Evolutionary conservation across 2,329 filamentous ascomycete genomes (phyloP).

Genomic region (Neofusicoccum cordaticola): DNA sequence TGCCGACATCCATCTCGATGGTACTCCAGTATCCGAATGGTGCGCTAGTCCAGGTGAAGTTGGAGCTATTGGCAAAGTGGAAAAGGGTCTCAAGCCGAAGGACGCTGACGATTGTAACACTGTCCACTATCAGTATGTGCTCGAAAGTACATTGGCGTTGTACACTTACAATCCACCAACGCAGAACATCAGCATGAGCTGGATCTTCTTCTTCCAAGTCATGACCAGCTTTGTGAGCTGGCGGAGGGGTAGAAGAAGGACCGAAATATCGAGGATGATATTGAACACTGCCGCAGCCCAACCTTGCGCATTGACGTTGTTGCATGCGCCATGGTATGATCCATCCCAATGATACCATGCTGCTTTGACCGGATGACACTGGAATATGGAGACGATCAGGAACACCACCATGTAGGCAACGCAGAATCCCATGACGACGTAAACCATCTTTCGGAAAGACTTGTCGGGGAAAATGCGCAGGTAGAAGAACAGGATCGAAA

Average conservation of each 20-base stretch:
- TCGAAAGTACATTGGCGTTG: no score
- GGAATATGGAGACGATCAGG: conserved; percentile 26
- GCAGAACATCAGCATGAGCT: conserved; percentile 38
- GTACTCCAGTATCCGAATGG: conserved; percentile 35
- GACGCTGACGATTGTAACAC: conserved; percentile 43
- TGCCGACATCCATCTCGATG: conserved; percentile 43
- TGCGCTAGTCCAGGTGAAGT: conserved; percentile 32
- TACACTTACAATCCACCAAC: conserved; percentile 34
- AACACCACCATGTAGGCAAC: conserved; percentile 24
- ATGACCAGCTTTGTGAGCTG: conserved; percentile 31
- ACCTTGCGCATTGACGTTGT: conserved; percentile 35
- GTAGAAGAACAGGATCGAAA: conserved; percentile 34
- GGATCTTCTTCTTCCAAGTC: conserved; percentile 27
- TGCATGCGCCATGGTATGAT: conserved; percentile 32
- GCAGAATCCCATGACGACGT: conserved; percentile 25
- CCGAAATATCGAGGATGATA: conserved; percentile 30
- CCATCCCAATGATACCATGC: conserved; percentile 33
- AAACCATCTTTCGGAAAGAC: conserved; percentile 24
- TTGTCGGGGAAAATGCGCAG: conserved; percentile 31
- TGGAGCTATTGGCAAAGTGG: conserved; percentile 41
- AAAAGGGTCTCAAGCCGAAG: conserved; percentile 43
- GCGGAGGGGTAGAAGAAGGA: conserved; percentile 31
- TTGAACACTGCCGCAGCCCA: conserved; percentile 31
- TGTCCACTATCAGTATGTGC: conserved; percentile 11
- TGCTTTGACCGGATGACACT: conserved; percentile 33